Base-by-base conservation (phyloP, 176 grass and related monocot species). In the Carex littledalei region DNA sequence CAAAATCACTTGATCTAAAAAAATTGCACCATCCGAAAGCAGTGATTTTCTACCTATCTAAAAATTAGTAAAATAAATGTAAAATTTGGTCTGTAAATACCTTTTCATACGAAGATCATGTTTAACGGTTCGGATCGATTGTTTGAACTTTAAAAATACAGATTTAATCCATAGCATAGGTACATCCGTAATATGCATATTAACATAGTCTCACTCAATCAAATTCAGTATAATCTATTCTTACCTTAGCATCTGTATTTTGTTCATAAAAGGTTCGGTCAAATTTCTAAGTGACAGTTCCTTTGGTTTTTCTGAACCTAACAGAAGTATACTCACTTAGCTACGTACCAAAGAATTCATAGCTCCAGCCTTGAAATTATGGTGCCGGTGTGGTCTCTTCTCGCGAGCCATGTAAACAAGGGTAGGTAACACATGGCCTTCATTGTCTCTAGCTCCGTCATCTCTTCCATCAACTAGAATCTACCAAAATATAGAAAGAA, bases 301-400 rank as follows among this genome's bases (percentile, higher is more conserved):
- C 18, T 76, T 39, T 53, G 21, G 18, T 20, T 29, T 8, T 21
- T 76, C 20, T 31, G 13, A 4, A 76, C 21, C 72, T 53, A 76
- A 76, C 12, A 9, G 8, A 53, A 76, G 47, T 11, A 75, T 75
- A 54, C n/a, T 54, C 26, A 7, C 26, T 61, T 60, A 47, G 35
- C 7, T 80, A 61, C 8, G 20, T 63, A 86, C 61, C 61, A 79
- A 63, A 75, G 92, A 86, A 43, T 97, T 97, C 90, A 97, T 92
- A 26, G 90, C 92, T 69, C 94, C 92, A 79, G 94, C 92, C 81
- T 97, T 97, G 85, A 97, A 97, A 86, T 97, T 89, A 34, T 97
- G 94, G 53, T 89, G 92, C 22, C 88, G 53, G 9, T 88, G 35
- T 66, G 84, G 91, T 78, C 86, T 97, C 89, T 97, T 94, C 91